phyloP scores from a whole-genome alignment of 805 yeast species.

The Candida wancherniae region DNA sequence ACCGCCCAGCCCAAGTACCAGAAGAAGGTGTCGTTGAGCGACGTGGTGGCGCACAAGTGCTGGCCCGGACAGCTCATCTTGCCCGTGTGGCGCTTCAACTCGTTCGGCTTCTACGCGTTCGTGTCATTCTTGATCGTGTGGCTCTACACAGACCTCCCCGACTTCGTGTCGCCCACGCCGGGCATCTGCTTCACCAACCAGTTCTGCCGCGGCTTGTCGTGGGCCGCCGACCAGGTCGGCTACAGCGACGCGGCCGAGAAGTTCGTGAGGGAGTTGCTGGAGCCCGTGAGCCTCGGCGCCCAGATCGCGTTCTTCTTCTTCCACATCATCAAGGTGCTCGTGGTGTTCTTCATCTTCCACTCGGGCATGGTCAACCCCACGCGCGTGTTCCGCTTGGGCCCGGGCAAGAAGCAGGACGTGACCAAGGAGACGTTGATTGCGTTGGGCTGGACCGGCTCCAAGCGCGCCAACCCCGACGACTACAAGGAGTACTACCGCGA shows the following conservation, averaged over 20 bases:
- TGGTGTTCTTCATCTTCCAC: slow-evolving; percentile 55
- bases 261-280: slow-evolving; percentile 46
- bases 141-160: slow-evolving; percentile 94
- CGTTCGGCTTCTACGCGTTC: slow-evolving; percentile 38
- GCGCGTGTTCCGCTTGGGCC: slow-evolving; percentile 29
- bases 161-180: slow-evolving; percentile 84
- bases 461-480: slow-evolving; percentile 62
- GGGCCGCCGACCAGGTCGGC: slow-evolving; percentile 30
- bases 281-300: slow-evolving; percentile 36
- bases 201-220: slow-evolving; percentile 25
- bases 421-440: slow-evolving; percentile 52
- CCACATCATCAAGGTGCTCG: slow-evolving; percentile 59
- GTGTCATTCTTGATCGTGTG: slow-evolving; percentile 49
- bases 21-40: slow-evolving; percentile 41
- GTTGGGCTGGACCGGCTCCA: slow-evolving; percentile 95
- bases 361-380: slow-evolving; percentile 77
- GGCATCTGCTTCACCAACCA: slow-evolving; percentile 76
- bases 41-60: slow-evolving; percentile 51
- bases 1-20: slow-evolving; percentile 45
- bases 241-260: slow-evolving; percentile 40
- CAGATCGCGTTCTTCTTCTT: slow-evolving; percentile 68
- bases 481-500: slow-evolving; percentile 69
- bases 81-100: slow-evolving; percentile 61
- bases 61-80: slow-evolving; percentile 90
- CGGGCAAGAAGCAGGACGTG: slow-evolving; percentile 24